A percentile compares a stretch with the other conserved stretches of the same genome.
Conservation (phyloP, 768 basidiomycete species). For the Cubamyces lactineus region DNA sequence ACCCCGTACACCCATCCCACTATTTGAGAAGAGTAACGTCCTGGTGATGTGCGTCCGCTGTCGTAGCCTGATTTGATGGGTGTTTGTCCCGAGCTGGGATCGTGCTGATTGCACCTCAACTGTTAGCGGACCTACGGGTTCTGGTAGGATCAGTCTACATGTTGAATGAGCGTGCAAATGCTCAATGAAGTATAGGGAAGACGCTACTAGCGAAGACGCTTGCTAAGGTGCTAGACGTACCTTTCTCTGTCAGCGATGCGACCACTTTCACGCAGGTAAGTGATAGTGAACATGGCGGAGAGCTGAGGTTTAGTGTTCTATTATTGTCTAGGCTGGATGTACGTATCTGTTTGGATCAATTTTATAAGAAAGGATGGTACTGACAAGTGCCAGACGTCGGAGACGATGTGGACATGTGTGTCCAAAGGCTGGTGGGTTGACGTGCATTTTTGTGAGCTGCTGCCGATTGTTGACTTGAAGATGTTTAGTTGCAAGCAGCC, state of each 20-base stretch:
- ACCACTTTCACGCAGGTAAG: slow-evolving; percentile 90
- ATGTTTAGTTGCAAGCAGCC: slow-evolving; percentile 77
- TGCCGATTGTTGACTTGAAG: not conserved
- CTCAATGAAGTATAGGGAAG: slow-evolving; percentile 58
- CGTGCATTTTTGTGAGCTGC: not conserved
- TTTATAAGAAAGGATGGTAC: not conserved
- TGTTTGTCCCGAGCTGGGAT: not conserved
- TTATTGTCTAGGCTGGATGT: slow-evolving; percentile 71
- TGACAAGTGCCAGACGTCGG: slow-evolving; percentile 69
- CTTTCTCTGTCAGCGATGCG: slow-evolving; percentile 92
- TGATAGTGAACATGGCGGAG: not conserved
- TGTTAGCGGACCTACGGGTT: slow-evolving; percentile 79
- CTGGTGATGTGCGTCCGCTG: slow-evolving; percentile 71
- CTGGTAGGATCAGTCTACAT: slow-evolving; percentile 52
- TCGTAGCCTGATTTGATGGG: not conserved
- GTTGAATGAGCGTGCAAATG: slow-evolving; percentile 2
- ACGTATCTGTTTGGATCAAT: slow-evolving; percentile 35
- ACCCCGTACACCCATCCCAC: slow-evolving; percentile 49
- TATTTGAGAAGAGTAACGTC: slow-evolving; percentile 96
- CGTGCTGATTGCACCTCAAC: slow-evolving; percentile 28
- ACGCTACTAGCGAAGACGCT: slow-evolving; percentile 89
- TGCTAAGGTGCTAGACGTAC: slow-evolving; percentile 90
- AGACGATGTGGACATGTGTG: slow-evolving; percentile 93
- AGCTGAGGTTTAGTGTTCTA: not conserved
- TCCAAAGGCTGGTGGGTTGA: slow-evolving; percentile 72